Conservation (phyloP, 495 filamentous ascomycete genomes). For the Penicillium nucicola region DNA sequence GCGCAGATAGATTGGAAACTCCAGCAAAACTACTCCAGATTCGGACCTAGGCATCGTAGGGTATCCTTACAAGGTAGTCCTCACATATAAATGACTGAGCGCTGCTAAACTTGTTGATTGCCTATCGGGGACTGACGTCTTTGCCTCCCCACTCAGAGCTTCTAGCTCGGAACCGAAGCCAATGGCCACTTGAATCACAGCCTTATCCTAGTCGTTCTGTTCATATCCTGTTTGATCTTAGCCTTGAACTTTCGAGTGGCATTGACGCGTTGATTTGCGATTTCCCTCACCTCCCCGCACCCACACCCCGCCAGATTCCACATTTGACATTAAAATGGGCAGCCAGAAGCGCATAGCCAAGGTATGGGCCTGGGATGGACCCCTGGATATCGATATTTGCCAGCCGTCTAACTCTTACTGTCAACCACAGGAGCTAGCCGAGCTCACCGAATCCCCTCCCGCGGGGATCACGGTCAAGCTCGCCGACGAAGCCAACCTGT, state of each 20-base stretch:
- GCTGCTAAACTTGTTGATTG: neutral
- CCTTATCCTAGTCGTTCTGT: too few species aligned
- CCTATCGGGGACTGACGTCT: constrained; percentile 23
- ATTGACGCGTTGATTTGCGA: constrained; percentile 1
- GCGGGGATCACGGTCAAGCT: constrained; percentile 63
- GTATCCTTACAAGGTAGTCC: neutral
- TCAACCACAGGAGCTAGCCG: constrained; percentile 62
- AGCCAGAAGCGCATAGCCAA: constrained; percentile 62
- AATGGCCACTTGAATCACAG: constrained; percentile 17
- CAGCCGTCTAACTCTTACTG: constrained; percentile 1
- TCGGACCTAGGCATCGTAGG: too few species aligned
- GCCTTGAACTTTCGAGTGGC: neutral
- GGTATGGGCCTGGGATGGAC: constrained; percentile 30
- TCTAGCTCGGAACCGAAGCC: constrained; percentile 15
- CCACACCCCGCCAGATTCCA: constrained; percentile 10
- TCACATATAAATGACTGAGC: neutral
- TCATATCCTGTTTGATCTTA: constrained; percentile 14
- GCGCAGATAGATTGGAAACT: neutral
- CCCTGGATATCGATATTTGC: neutral
- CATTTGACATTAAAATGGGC: constrained; percentile 34
- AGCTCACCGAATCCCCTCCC: constrained; percentile 62
- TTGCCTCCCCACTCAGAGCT: constrained; percentile 19
- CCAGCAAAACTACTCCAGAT: neutral
- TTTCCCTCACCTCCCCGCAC: constrained; percentile 11
- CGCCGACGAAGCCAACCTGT: constrained; percentile 69